Percentiles rank a stretch among this genome's conserved stretches.
phyloP scores from a whole-genome alignment of 371 early-diverging fungal species.

The Saksenaea vasiformis region DNA sequence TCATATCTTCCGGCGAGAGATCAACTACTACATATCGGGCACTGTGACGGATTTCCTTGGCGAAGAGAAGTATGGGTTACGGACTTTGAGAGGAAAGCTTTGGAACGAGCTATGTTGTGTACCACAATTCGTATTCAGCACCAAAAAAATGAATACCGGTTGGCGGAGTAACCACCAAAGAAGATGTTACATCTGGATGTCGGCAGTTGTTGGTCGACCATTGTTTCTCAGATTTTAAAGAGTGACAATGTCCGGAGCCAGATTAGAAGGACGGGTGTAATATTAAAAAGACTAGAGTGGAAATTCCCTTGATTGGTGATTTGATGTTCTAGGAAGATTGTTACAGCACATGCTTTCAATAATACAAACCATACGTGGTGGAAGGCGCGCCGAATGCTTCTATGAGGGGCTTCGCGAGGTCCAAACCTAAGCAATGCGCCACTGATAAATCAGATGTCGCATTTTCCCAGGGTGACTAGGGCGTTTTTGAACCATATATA shows the following conservation, averaged over 20 bases:
- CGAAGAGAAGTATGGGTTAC: too few species aligned
- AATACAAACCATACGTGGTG: too few species aligned
- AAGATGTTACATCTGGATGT: neutral
- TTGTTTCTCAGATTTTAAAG: neutral
- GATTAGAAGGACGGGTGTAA: neutral
- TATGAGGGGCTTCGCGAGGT: too few species aligned
- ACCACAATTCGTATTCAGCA: neutral
- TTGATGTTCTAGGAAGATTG: neutral
- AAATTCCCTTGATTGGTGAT: neutral
- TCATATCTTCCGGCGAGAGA: too few species aligned
- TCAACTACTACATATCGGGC: too few species aligned
- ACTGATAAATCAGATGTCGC: too few species aligned
- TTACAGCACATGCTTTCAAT: neutral
- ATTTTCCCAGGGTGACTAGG: too few species aligned
- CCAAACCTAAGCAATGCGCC: too few species aligned
- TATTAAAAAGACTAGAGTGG: neutral
- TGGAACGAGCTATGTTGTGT: neutral
- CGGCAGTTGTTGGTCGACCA: neutral
- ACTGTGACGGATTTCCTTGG: too few species aligned
- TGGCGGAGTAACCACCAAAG: neutral
- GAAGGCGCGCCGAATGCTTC: too few species aligned
- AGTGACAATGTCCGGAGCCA: conserved; percentile 3
- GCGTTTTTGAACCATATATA: too few species aligned
- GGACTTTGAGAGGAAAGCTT: too few species aligned
- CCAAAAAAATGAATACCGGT: neutral